phyloP scores from a whole-genome alignment of 2,329 filamentous ascomycete genomes.

The Blastomyces parvus region DNA sequence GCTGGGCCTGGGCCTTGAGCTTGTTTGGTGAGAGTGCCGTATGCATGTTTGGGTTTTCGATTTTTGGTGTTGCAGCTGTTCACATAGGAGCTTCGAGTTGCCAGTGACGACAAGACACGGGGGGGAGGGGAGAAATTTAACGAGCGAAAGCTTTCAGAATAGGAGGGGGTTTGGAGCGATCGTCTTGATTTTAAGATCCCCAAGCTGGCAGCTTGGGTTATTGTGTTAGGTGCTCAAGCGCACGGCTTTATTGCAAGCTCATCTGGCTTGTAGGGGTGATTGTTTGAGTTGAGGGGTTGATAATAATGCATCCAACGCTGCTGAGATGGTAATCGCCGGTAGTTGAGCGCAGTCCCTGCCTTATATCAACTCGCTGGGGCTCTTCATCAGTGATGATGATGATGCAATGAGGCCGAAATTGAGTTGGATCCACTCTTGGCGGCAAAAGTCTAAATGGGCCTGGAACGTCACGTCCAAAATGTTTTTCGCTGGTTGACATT shows the following conservation, averaged over 20 bases:
- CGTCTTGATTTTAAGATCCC: not conserved
- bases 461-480: not conserved
- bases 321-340: too few species aligned
- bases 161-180: not conserved
- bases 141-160: not conserved
- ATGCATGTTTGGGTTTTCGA: not conserved
- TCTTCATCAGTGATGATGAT: too few species aligned
- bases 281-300: too few species aligned
- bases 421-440: not conserved
- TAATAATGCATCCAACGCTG: too few species aligned
- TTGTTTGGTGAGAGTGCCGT: conserved; percentile 10
- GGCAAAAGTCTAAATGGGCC: not conserved
- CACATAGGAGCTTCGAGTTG: too few species aligned
- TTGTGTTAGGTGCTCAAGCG: not conserved
- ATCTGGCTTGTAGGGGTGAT: not conserved
- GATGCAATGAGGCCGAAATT: not conserved
- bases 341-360: too few species aligned
- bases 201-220: not conserved
- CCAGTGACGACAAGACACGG: too few species aligned
- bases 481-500: too few species aligned
- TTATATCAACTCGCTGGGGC: too few species aligned
- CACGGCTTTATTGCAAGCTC: not conserved
- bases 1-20: conserved; percentile 7
- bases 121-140: not conserved
- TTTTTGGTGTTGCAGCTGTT: too few species aligned